Conservation (phyloP, 2,329 filamentous ascomycete genomes). For the Fusarium guadeloupense region DNA sequence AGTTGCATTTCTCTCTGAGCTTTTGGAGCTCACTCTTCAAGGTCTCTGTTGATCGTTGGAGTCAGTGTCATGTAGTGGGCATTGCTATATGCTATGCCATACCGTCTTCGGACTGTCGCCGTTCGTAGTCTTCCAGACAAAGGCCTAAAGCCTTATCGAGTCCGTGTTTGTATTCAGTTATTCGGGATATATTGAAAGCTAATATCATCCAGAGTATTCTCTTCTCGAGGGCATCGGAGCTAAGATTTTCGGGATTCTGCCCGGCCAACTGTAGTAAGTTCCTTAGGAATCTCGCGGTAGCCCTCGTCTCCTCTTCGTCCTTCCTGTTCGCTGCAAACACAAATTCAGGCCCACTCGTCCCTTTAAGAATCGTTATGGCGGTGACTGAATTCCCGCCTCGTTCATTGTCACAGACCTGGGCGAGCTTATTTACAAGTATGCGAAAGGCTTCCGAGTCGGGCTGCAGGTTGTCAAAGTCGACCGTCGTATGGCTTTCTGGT, state of each 20-base stretch:
- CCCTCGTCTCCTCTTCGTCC: neutral
- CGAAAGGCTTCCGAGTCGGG: neutral
- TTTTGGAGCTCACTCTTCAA: too few relatives aligned
- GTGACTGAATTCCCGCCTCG: neutral
- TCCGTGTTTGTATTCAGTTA: neutral
- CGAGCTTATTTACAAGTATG: neutral
- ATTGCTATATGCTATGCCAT: too few relatives aligned
- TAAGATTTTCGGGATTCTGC: conserved; percentile 8
- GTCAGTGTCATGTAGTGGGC: too few relatives aligned
- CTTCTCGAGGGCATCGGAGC: conserved; percentile 3
- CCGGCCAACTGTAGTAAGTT: neutral
- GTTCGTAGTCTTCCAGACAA: neutral
- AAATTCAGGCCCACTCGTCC: neutral
- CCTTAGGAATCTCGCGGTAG: neutral
- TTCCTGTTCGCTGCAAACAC: neutral
- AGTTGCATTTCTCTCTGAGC: too few relatives aligned
- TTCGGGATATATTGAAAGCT: neutral
- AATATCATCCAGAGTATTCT: conserved; percentile 16
- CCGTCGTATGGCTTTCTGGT: too few relatives aligned
- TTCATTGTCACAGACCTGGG: conserved; percentile 11
- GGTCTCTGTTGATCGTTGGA: too few relatives aligned
- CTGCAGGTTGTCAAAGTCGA: neutral
- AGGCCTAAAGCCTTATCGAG: neutral
- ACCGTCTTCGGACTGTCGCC: neutral
- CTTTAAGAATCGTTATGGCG: neutral